phyloP scores from a whole-genome alignment of 106 monocot species.

The Acorus calamus region DNA sequence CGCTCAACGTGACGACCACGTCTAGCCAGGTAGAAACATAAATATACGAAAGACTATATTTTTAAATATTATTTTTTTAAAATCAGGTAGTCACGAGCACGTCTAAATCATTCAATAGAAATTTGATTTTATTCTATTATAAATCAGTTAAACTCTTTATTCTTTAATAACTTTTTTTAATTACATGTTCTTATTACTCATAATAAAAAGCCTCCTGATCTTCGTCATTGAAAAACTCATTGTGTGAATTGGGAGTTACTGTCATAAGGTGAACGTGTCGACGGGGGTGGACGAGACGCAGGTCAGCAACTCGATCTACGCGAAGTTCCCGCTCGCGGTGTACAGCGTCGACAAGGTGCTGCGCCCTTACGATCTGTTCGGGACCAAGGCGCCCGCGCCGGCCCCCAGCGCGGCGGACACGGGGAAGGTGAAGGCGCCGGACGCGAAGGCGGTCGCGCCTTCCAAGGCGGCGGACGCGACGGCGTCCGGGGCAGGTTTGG shows the following conservation, averaged over 20 bases:
- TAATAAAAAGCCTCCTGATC: no score
- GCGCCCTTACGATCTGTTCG: slow-evolving; percentile 44
- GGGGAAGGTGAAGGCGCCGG: no score
- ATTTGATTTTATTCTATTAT: no score
- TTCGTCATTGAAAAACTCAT: no score
- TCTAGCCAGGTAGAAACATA: background rate
- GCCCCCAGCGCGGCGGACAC: background rate
- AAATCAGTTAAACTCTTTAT: no score
- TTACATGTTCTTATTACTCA: no score
- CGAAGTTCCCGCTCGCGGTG: slow-evolving; percentile 52
- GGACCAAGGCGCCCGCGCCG: slow-evolving; percentile 15
- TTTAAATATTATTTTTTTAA: no score
- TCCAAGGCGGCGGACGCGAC: background rate
- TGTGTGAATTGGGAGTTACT: no score
- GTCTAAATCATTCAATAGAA: no score
- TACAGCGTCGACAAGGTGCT: slow-evolving; percentile 71
- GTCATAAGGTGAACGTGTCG: slow-evolving; percentile 49
- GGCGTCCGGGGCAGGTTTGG: background rate
- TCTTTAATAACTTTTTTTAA: no score
- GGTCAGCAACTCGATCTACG: slow-evolving; percentile 31
- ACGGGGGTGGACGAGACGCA: slow-evolving; percentile 45
- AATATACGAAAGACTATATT: no score
- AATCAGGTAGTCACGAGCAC: no score
- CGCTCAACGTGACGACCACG: slow-evolving; percentile 48
- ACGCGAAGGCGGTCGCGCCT: background rate